These are phyloP conservation scores for Xylaria sp. DNA, from an alignment of 2,329 filamentous ascomycete species.

Conservation along the genomic window DNA sequence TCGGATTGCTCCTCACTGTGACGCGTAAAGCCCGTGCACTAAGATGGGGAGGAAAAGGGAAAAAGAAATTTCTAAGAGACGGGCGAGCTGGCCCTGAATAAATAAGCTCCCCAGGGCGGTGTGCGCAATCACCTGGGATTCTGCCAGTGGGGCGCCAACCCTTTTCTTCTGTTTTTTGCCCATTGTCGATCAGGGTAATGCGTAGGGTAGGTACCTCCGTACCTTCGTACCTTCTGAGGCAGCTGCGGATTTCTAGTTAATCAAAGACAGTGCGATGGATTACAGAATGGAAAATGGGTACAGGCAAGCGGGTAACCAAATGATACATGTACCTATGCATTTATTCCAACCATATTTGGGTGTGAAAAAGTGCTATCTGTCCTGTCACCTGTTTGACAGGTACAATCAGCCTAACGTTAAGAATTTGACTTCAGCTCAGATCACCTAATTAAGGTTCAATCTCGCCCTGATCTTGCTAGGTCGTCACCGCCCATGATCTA, in stretches of 20 bases:
- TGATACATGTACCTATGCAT: no score
- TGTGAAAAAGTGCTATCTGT: no score
- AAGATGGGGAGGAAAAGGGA: conserved; percentile 55
- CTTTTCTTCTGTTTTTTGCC: not conserved
- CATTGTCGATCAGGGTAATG: no score
- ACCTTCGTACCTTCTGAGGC: not conserved
- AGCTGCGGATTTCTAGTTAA: not conserved
- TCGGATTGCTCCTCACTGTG: conserved; percentile 88
- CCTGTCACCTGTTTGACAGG: no score
- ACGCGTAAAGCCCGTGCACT: conserved; percentile 79
- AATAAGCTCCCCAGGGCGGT: conserved; percentile 20
- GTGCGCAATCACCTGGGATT: conserved; percentile 21
- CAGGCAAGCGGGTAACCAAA: no score
- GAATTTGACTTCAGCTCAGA: no score
- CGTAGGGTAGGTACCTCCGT: not conserved
- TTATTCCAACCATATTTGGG: no score
- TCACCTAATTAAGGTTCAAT: no score
- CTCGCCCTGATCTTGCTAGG: no score
- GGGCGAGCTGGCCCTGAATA: conserved; percentile 11
- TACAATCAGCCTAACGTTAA: no score
- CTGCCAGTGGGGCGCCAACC: conserved; percentile 14
- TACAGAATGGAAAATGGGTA: not conserved
- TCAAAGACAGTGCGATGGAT: not conserved
- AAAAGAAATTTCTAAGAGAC: conserved; percentile 30
- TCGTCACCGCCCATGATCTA: no score